Percentiles rank a stretch among this genome's conserved stretches.
Evolutionary conservation across 2,329 filamentous ascomycete species (phyloP).

Genomic region (Fusarium guadeloupense): DNA sequence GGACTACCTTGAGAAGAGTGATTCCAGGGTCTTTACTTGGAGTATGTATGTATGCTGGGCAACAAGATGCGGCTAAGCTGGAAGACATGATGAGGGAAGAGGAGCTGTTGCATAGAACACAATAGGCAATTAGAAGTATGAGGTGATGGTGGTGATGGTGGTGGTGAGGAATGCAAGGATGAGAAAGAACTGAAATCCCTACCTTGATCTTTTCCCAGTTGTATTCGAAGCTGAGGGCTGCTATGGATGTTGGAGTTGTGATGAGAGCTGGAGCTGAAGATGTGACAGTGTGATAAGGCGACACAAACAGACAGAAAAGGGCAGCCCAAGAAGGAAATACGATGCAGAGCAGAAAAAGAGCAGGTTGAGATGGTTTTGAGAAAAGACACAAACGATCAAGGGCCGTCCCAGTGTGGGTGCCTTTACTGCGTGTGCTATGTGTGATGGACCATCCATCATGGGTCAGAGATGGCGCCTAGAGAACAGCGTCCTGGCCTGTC

Average conservation of each 20-base stretch:
- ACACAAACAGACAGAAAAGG: slow-evolving; percentile 27
- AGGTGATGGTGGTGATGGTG: neutral
- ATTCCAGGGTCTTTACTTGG: slow-evolving; percentile 34
- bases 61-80: slow-evolving; percentile 29
- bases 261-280: slow-evolving; percentile 33
- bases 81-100: slow-evolving; percentile 12
- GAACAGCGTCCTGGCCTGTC: slow-evolving; percentile 51
- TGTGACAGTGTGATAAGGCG: slow-evolving; percentile 41
- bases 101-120: slow-evolving; percentile 13
- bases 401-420: slow-evolving; percentile 35
- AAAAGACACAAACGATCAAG: slow-evolving; percentile 29
- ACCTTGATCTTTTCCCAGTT: slow-evolving; percentile 12
- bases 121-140: slow-evolving; percentile 10
- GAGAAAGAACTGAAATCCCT: slow-evolving; percentile 6
- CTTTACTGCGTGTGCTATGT: slow-evolving; percentile 41
- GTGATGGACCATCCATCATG: slow-evolving; percentile 40
- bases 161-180: neutral
- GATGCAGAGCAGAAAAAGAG: slow-evolving; percentile 38
- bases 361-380: slow-evolving; percentile 44
- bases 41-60: slow-evolving; percentile 30
- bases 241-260: slow-evolving; percentile 30
- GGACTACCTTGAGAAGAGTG: slow-evolving; percentile 31
- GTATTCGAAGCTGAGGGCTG: slow-evolving; percentile 17
- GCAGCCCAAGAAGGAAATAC: slow-evolving; percentile 43
- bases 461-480: slow-evolving; percentile 58